Base-by-base conservation (phyloP, 768 basidiomycete species). In the Leccinum imitatum region DNA sequence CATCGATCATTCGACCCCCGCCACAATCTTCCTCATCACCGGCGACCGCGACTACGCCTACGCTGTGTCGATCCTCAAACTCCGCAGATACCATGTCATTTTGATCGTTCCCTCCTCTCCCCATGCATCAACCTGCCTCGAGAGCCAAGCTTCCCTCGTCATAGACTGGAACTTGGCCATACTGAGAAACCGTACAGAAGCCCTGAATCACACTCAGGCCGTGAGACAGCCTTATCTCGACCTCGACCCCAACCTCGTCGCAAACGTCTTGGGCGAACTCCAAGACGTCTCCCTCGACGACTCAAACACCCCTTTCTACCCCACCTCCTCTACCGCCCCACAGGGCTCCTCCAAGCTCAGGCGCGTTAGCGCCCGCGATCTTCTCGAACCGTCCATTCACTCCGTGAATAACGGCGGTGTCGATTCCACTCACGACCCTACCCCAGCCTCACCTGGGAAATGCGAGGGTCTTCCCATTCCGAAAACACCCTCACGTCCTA, bases 1-100 rank as follows among this genome's bases (percentile, higher is more conserved):
- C n/a, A 80, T 86, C 65, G 87, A 89, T 72, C 80, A 82, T 62
- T 73, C 79, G 3, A 59, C 79, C 3, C 80, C 82, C 59, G 67
- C 80, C 27, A 87, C 86, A 15, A 73, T 87, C 63, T 71, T 89
- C 48, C 75, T 90, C 39, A 85, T 90, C 64, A 80, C 87, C 0
- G 85, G 83, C 17, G 87, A 90, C 70, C 78, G 85, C 46, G 87
- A 89, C 68, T 84, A 87, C 63, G 81, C 82, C 4, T 89, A 87
- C 66, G 82, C 83, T n/a, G 70, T 87, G 50, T 82, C 87, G 2
- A 75, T 77, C 37, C 73, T 89, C 51, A 80, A 82, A 33, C 76
- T 84, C 55, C 80, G 85, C 59, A 73, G 74, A 50, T 85, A 84
- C 67, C 72, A 75, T 17, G 79, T 87, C 37, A 73, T 87, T 50